Conservation (phyloP, 495 filamentous ascomycete genomes). For the Amphirosellinia nigrospora region DNA sequence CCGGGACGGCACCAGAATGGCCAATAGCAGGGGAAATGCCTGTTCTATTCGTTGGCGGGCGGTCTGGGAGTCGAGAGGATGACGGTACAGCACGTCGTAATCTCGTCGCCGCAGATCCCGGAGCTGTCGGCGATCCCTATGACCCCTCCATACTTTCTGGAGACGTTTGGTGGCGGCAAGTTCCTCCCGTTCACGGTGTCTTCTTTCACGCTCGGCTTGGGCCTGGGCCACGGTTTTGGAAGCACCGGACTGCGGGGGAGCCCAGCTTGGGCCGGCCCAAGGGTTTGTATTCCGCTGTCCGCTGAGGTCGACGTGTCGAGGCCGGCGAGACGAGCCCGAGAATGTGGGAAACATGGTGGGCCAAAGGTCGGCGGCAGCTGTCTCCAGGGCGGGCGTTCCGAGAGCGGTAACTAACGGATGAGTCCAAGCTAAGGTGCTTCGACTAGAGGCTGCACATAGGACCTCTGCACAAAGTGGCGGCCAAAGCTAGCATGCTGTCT, state of each 20-base stretch:
- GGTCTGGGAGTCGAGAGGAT: slow-evolving; percentile 6
- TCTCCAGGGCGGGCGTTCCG: neutral
- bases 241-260: slow-evolving; percentile 58
- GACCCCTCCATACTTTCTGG: slow-evolving; percentile 85
- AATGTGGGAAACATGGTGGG: slow-evolving; percentile 85
- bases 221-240: slow-evolving; percentile 83
- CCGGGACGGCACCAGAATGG: slow-evolving; percentile 37
- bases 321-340: slow-evolving; percentile 82
- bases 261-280: slow-evolving; percentile 64
- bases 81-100: slow-evolving; percentile 66
- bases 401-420: neutral
- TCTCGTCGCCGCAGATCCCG: slow-evolving; percentile 63
- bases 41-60: slow-evolving; percentile 34
- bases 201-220: slow-evolving; percentile 77
- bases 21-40: slow-evolving; percentile 46
- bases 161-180: slow-evolving; percentile 75
- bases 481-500: slow-evolving; percentile 18
- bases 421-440: neutral
- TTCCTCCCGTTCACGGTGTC: slow-evolving; percentile 82
- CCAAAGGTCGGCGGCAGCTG: neutral
- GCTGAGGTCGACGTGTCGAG: slow-evolving; percentile 91
- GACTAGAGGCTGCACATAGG: slow-evolving; percentile 4
- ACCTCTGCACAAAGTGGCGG: slow-evolving; percentile 1
- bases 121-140: slow-evolving; percentile 66
- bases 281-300: slow-evolving; percentile 77